phyloP scores from a whole-genome alignment of 306 rosid genomes.

The Dalbergia cochinchinensis region DNA sequence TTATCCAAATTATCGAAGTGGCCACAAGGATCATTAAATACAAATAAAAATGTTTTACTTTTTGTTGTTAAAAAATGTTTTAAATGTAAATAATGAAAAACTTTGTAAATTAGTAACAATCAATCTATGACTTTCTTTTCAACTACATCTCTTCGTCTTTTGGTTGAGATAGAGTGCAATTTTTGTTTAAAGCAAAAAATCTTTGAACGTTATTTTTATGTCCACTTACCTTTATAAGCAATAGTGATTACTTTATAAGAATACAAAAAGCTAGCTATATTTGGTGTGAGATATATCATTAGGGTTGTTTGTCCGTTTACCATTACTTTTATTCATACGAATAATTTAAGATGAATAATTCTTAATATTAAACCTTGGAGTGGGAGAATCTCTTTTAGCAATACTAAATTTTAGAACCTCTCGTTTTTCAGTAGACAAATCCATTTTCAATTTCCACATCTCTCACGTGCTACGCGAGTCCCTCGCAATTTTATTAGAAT shows the following conservation, averaged over 20 bases:
- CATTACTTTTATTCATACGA: background rate
- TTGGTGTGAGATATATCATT: too few relatives aligned
- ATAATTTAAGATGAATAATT: background rate
- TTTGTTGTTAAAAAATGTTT: background rate
- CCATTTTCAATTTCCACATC: background rate
- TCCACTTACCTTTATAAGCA: too few relatives aligned
- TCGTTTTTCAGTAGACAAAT: background rate
- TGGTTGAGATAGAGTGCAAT: background rate
- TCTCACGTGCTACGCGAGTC: conserved; percentile 47
- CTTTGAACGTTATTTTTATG: too few relatives aligned
- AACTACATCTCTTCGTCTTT: background rate
- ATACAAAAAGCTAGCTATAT: too few relatives aligned
- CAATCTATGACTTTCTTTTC: background rate
- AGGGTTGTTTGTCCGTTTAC: background rate
- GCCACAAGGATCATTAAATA: background rate
- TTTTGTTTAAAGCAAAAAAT: background rate
- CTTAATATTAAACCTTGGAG: background rate
- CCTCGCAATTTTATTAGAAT: conserved; percentile 45
- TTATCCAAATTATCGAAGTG: background rate
- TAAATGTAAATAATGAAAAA: background rate
- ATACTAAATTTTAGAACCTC: background rate
- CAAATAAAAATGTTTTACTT: too few relatives aligned
- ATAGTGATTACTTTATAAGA: too few relatives aligned
- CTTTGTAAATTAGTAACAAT: background rate
- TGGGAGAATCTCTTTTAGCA: background rate